Evolutionary conservation across 352 stramenopile genomes (phyloP).

Genomic region (Globisporangium polare): DNA sequence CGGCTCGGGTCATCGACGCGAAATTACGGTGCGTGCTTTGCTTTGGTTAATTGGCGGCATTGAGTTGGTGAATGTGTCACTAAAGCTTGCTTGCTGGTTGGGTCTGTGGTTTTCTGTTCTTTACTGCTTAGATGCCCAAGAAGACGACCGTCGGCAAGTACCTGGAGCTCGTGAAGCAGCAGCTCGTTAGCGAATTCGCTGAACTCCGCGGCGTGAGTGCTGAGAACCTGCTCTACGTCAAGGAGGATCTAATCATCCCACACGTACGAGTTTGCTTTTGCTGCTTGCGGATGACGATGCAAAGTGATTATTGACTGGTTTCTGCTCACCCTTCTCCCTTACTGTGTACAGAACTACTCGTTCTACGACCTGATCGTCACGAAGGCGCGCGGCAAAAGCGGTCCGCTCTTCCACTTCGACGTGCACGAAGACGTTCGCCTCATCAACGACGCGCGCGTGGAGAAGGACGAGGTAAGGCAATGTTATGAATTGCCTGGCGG

Average conservation of each 20-base stretch:
- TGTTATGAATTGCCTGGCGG: neutral
- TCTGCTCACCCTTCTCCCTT: slow-evolving; percentile 5
- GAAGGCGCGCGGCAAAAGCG: slow-evolving; percentile 96
- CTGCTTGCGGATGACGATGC: neutral
- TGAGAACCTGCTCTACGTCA: slow-evolving; percentile 97
- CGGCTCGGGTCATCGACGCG: slow-evolving; percentile 93
- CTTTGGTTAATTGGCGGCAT: neutral
- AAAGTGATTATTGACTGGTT: neutral
- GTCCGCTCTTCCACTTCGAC: slow-evolving; percentile 98
- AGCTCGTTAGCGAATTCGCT: slow-evolving; percentile 91
- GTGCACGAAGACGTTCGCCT: slow-evolving; percentile 92
- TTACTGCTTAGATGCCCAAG: slow-evolving; percentile 72
- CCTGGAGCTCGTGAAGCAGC: slow-evolving; percentile 82
- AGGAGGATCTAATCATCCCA: slow-evolving; percentile 99
- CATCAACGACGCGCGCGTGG: slow-evolving; percentile 91
- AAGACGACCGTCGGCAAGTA: slow-evolving; percentile 90
- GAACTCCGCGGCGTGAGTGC: slow-evolving; percentile 88
- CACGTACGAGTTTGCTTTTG: slow-evolving; percentile 38
- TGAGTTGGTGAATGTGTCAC: neutral
- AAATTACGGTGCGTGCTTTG: slow-evolving; percentile 70
- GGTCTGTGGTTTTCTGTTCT: neutral
- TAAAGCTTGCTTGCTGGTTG: neutral
- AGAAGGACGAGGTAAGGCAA: slow-evolving; percentile 92
- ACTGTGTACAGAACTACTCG: slow-evolving; percentile 86
- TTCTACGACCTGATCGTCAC: slow-evolving; percentile 99